Percentiles rank a stretch among this genome's conserved stretches.
Conservation (phyloP, 129 eudicot species). For the Chrysanthemum seticuspe region DNA sequence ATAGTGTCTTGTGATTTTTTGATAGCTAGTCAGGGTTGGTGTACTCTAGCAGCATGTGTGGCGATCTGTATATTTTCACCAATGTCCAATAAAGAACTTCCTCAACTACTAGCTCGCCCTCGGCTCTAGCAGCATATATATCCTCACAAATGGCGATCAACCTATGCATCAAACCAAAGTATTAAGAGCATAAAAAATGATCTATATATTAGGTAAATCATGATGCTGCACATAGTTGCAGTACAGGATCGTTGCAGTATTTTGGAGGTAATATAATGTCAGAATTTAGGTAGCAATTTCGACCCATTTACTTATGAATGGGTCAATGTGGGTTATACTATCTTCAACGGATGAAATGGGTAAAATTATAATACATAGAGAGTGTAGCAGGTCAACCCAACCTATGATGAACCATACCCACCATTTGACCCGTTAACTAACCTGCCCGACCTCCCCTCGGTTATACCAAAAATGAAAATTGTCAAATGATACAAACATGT, state of each 20-base stretch:
- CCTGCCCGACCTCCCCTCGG: no score
- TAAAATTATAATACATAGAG: neutral
- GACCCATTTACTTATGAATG: neutral
- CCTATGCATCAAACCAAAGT: constrained; percentile 37
- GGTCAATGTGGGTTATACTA: constrained; percentile 6
- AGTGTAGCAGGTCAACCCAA: no score
- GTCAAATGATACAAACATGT: neutral
- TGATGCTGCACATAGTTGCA: neutral
- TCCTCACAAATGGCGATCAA: constrained; percentile 95
- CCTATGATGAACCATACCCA: no score
- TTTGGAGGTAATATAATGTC: neutral
- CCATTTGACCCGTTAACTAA: no score
- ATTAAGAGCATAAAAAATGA: neutral
- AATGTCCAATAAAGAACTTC: constrained; percentile 95
- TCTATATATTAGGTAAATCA: neutral
- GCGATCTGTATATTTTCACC: constrained; percentile 90
- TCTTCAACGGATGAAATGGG: neutral
- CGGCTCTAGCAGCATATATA: constrained; percentile 98
- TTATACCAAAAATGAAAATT: neutral
- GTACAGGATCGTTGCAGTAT: neutral
- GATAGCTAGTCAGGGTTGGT: constrained; percentile 72
- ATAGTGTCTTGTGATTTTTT: constrained; percentile 18
- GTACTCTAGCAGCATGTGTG: constrained; percentile 96
- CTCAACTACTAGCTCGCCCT: constrained; percentile 92
- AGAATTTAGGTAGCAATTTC: constrained; percentile 4